These are phyloP conservation scores for Coriolopsis trogii DNA, from an alignment of 1,284 basidiomycete species.

Conservation along the genomic window DNA sequence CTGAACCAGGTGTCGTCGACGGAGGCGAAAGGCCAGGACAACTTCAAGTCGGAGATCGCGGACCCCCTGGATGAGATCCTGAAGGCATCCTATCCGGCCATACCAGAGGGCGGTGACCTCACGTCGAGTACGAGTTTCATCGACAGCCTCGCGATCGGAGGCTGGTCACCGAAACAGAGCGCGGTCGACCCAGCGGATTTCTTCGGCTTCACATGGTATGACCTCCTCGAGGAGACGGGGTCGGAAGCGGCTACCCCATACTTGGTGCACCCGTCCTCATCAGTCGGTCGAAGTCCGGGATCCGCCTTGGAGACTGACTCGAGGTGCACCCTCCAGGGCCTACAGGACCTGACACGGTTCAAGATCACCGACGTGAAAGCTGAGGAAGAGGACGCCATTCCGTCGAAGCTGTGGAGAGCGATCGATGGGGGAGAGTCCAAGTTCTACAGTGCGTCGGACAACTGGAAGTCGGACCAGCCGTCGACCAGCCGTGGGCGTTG, in stretches of 20 bases:
- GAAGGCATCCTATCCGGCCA: conserved; percentile 50
- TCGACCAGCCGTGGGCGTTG: conserved; percentile 75
- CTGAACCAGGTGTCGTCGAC: conserved; percentile 50
- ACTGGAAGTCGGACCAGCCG: conserved; percentile 74
- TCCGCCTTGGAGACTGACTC: conserved; percentile 62
- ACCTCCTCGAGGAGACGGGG: conserved; percentile 50
- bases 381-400: conserved; percentile 47
- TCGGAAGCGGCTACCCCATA: conserved; percentile 72
- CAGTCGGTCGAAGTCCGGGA: conserved; percentile 72
- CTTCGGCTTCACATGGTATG: conserved; percentile 70
- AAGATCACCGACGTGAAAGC: conserved; percentile 31
- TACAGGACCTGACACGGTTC: conserved; percentile 29
- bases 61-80: conserved; percentile 64
- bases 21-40: conserved; percentile 46
- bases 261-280: conserved; percentile 64
- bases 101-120: conserved; percentile 38
- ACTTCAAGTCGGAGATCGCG: conserved; percentile 52
- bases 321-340: conserved; percentile 46
- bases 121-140: conserved; percentile 25
- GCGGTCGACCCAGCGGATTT: conserved; percentile 41
- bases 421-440: conserved; percentile 76
- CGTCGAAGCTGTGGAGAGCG: conserved; percentile 64
- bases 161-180: conserved; percentile 11
- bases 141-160: conserved; percentile 25
- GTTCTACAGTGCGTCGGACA: conserved; percentile 58